A percentile compares a stretch with the other conserved stretches of the same genome.
phyloP scores from a whole-genome alignment of 768 basidiomycete genomes.

The Fistulinella prunicolor region DNA sequence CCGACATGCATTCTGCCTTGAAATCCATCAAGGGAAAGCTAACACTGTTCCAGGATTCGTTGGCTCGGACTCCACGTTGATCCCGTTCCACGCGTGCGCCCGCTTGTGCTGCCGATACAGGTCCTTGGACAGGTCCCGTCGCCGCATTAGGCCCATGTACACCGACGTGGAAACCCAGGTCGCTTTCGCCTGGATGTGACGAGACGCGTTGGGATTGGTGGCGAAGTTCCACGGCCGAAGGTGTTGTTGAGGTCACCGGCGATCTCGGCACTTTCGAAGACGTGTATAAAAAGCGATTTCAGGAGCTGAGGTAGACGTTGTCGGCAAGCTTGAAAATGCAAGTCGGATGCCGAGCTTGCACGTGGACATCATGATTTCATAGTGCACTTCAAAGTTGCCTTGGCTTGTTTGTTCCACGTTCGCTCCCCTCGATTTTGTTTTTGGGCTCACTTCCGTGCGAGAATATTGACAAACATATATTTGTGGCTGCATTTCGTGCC shows the following conservation, averaged over 20 bases:
- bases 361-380: slow-evolving; percentile 71
- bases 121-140: slow-evolving; percentile 49
- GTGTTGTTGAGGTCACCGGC: slow-evolving; percentile 68
- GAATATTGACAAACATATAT: too few relatives aligned
- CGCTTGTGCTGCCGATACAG: slow-evolving; percentile 43
- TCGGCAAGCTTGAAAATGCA: slow-evolving; percentile 76
- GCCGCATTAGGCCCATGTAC: slow-evolving; percentile 46
- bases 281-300: slow-evolving; percentile 78
- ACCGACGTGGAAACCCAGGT: slow-evolving; percentile 41
- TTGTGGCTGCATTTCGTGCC: too few relatives aligned
- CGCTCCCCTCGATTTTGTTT: too few relatives aligned
- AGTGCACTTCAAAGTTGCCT: slow-evolving; percentile 27
- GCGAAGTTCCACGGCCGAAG: slow-evolving; percentile 67
- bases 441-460: too few relatives aligned
- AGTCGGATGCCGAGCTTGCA: slow-evolving; percentile 86
- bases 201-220: slow-evolving; percentile 52
- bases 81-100: slow-evolving; percentile 32
- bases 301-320: slow-evolving; percentile 62
- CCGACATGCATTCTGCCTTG: slow-evolving; percentile 28
- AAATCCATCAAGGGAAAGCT: slow-evolving; percentile 34
- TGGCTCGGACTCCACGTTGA: slow-evolving; percentile 29
- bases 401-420: slow-evolving; percentile 5
- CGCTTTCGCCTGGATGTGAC: slow-evolving; percentile 25
- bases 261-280: slow-evolving; percentile 78
- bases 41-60: slow-evolving; percentile 25